phyloP scores from a whole-genome alignment of 2,329 filamentous ascomycete species.

The Calonectria montana region DNA sequence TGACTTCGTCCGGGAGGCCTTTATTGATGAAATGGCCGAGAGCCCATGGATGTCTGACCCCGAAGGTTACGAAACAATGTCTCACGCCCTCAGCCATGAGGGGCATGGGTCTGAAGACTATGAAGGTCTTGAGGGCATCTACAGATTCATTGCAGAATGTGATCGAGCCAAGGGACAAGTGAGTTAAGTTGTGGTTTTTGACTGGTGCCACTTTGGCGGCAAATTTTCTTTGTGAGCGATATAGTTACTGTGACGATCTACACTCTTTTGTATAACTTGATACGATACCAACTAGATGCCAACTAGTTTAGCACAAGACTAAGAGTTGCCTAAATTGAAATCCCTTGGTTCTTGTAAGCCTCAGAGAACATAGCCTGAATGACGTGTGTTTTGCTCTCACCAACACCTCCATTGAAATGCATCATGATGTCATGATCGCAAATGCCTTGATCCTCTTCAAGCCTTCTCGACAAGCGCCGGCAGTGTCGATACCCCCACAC shows the following conservation, averaged over 20 bases:
- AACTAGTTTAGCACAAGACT: conserved; percentile 29
- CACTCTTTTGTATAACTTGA: conserved; percentile 38
- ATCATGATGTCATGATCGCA: neutral
- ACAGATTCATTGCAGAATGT: conserved; percentile 69
- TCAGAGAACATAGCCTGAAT: neutral
- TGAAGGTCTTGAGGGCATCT: conserved; percentile 68
- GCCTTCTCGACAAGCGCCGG: neutral
- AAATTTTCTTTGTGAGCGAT: conserved; percentile 20
- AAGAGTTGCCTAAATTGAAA: conserved; percentile 36
- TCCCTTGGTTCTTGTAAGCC: conserved; percentile 30
- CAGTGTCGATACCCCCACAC: conserved; percentile 1
- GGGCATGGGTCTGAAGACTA: conserved; percentile 60
- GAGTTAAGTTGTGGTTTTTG: conserved; percentile 32
- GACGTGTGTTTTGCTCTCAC: neutral
- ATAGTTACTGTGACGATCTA: conserved; percentile 34
- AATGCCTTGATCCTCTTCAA: neutral
- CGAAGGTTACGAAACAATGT: conserved; percentile 63
- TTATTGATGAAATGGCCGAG: conserved; percentile 56
- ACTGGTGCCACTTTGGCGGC: conserved; percentile 31
- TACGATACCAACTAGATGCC: conserved; percentile 33
- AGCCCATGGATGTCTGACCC: conserved; percentile 62
- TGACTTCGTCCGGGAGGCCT: conserved; percentile 52
- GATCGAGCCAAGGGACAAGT: conserved; percentile 56
- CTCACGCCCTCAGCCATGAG: conserved; percentile 58
- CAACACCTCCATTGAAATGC: neutral